A percentile compares a stretch with the other conserved stretches of the same genome.
Conservation (phyloP, 2,329 filamentous ascomycete genomes). For the Fusarium pseudocircinatum region DNA sequence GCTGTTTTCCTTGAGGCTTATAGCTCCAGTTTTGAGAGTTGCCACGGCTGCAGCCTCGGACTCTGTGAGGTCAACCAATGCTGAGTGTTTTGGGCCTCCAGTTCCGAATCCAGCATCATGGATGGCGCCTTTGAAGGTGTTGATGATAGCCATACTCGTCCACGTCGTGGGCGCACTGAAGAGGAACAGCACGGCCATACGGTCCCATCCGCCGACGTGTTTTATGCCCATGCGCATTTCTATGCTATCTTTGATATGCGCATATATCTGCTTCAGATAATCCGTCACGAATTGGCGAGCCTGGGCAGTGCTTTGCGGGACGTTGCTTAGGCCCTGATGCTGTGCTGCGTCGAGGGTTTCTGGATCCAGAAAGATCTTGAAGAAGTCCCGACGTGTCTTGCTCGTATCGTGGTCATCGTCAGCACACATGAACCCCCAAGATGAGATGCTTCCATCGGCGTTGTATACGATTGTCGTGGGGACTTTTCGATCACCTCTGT, state of each 20-base stretch:
- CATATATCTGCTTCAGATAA: conserved; percentile 60
- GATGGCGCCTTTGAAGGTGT: conserved; percentile 60
- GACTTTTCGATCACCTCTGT: conserved; percentile 64
- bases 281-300: conserved; percentile 60
- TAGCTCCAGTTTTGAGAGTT: conserved; percentile 54
- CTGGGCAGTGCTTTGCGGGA: conserved; percentile 52
- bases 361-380: conserved; percentile 65
- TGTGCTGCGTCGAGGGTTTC: conserved; percentile 55
- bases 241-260: conserved; percentile 58
- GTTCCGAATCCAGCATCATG: conserved; percentile 59
- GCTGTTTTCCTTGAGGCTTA: conserved; percentile 50
- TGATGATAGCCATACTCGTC: conserved; percentile 59
- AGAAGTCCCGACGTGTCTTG: conserved; percentile 58
- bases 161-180: conserved; percentile 69
- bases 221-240: conserved; percentile 52
- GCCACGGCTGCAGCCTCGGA: conserved; percentile 59
- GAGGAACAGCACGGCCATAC: conserved; percentile 60
- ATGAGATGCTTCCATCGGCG: conserved; percentile 52
- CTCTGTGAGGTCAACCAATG: conserved; percentile 57
- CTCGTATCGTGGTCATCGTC: conserved; percentile 50
- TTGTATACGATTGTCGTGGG: conserved; percentile 62
- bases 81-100: conserved; percentile 51
- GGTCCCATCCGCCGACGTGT: conserved; percentile 53
- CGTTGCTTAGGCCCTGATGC: conserved; percentile 54
- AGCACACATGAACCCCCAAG: conserved; percentile 64